phyloP scores from a whole-genome alignment of 225 moss, liverwort and hornwort species.

The Bryum argenteum region DNA sequence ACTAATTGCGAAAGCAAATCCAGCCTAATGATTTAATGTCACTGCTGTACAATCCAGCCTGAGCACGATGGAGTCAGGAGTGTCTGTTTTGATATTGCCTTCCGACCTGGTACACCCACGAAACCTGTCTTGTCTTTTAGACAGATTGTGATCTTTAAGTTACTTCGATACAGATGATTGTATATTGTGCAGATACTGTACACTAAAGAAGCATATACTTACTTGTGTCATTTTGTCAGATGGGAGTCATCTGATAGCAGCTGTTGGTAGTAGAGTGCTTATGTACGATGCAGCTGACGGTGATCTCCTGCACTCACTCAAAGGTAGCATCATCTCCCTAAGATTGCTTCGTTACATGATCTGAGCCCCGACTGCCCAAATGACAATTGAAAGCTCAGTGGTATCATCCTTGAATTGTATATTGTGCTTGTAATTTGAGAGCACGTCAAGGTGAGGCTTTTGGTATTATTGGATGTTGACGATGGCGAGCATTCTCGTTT shows the following conservation, averaged over 20 bases:
- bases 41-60: slow-evolving; percentile 53
- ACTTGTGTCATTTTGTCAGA: slow-evolving; percentile 45
- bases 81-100: slow-evolving; percentile 89
- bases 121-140: neutral
- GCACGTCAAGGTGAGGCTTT: neutral
- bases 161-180: neutral
- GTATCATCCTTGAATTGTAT: no score
- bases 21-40: slow-evolving; percentile 17
- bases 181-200: neutral
- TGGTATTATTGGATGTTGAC: neutral
- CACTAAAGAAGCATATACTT: neutral
- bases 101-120: slow-evolving; percentile 72
- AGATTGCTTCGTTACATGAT: neutral
- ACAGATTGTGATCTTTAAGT: no score
- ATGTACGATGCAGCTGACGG: slow-evolving; percentile 95
- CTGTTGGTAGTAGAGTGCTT: slow-evolving; percentile 92
- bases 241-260: slow-evolving; percentile 91
- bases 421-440: no score
- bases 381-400: no score
- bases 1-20: slow-evolving; percentile 1
- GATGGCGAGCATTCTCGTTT: neutral
- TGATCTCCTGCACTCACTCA: slow-evolving; percentile 92
- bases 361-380: neutral
- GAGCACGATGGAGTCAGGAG: slow-evolving; percentile 90
- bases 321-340: slow-evolving; percentile 49